A percentile compares a stretch with the other conserved stretches of the same genome.
Conservation (phyloP, 2,329 filamentous ascomycete species). For the Fusarium cyanostomum region DNA sequence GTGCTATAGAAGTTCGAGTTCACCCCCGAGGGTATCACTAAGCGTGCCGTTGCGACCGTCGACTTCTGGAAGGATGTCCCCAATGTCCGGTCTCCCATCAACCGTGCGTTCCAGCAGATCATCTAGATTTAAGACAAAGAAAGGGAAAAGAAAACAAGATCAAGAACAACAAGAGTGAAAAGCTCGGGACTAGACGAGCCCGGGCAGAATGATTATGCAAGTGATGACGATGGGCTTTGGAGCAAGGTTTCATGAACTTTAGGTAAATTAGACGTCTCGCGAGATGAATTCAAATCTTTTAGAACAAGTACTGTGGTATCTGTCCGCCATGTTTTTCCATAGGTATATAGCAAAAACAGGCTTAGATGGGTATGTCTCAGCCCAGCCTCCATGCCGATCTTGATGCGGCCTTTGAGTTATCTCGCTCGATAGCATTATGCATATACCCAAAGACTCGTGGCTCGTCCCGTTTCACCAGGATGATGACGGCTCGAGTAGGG, state of each 20-base stretch:
- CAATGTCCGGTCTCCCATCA: slow-evolving; percentile 92
- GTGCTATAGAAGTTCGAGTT: slow-evolving; percentile 92
- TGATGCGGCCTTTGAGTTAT: background rate
- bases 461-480: background rate
- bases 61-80: slow-evolving; percentile 96
- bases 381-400: slow-evolving; percentile 1
- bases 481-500: slow-evolving; percentile 1
- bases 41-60: slow-evolving; percentile 90
- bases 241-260: slow-evolving; percentile 38
- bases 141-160: slow-evolving; percentile 20
- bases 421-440: background rate
- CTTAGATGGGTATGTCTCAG: slow-evolving; percentile 6
- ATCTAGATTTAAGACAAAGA: slow-evolving; percentile 67
- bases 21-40: slow-evolving; percentile 94
- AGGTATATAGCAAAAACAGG: slow-evolving; percentile 8
- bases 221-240: slow-evolving; percentile 41
- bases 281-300: slow-evolving; percentile 43
- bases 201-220: slow-evolving; percentile 38
- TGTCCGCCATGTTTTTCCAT: slow-evolving; percentile 16
- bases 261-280: slow-evolving; percentile 39
- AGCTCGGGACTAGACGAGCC: slow-evolving; percentile 19
- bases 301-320: slow-evolving; percentile 25
- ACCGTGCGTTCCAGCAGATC: slow-evolving; percentile 97
- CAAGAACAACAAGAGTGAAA: slow-evolving; percentile 23
- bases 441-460: background rate